These are phyloP conservation scores for Ramaria sp. DNA, from an alignment of 768 basidiomycete species.

Conservation along the genomic window DNA sequence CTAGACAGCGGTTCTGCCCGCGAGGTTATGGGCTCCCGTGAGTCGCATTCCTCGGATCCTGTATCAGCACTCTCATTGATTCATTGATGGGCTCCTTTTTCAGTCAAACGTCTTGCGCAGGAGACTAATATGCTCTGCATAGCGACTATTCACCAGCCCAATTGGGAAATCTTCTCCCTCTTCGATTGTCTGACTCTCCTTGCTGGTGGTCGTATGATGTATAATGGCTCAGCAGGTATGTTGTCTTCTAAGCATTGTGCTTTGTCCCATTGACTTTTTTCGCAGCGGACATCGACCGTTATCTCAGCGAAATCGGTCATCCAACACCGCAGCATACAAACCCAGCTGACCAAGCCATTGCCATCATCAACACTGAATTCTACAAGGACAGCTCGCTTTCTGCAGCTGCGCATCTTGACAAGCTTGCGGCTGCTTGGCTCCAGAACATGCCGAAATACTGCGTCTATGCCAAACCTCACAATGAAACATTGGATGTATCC, in stretches of 20 bases:
- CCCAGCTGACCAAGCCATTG: conserved; percentile 51
- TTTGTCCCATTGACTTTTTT: too few relatives aligned
- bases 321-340: background rate
- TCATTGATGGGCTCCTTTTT: background rate
- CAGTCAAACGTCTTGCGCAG: conserved; percentile 28
- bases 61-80: background rate
- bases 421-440: conserved; percentile 9
- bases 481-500: background rate
- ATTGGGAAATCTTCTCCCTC: conserved; percentile 44
- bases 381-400: background rate
- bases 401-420: conserved; percentile 4
- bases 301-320: background rate
- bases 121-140: conserved; percentile 45
- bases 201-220: conserved; percentile 32
- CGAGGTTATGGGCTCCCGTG: conserved; percentile 28
- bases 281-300: conserved; percentile 7
- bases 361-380: conserved; percentile 43
- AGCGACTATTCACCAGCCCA: conserved; percentile 60
- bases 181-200: conserved; percentile 53
- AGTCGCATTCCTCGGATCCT: conserved; percentile 9
- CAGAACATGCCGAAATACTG: background rate
- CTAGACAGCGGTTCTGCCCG: conserved; percentile 18
- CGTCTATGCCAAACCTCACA: background rate
- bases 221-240: background rate
- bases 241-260: background rate